Evolutionary conservation across 2,329 filamentous ascomycete species (phyloP), one percentile per base, ranked within the genome.

Genomic region (Pseudomassariella vexata): DNA sequence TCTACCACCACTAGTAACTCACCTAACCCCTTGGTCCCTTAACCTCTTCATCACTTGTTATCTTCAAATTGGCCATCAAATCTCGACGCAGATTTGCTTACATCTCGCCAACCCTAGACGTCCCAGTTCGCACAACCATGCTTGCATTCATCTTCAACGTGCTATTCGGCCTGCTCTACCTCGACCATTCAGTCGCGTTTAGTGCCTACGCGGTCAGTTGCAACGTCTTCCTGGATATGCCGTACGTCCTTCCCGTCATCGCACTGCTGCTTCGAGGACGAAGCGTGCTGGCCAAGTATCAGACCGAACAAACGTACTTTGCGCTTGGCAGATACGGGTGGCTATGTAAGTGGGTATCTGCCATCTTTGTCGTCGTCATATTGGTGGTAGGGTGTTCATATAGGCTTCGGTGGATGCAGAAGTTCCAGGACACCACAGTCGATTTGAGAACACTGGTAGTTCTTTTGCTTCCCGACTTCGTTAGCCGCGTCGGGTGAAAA

Each of bases 171-270:
- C 53, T 68, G 2, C 49, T 70, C 5, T 69, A 67, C 34, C 52
- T 67, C 0, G 65, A 63, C 1, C 65, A 62, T 1, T 56, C 55
- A 10, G 65, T 66, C 9, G 65, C 66, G 1, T 70, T 69, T 29
- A 62, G 59, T 31, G 64, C 65, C 6, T 65, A 67, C 36, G 55
- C 65, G 1, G 59, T 64, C 4, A 62, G 56, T 15, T 63, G 57
- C 40, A 67, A 64, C 10, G 58, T 68, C 9, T 59, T 68, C 26
- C 53, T 68, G 2, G 66, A 66, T 35, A 47, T 68, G 1, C 66
- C 64, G 1, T 68, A 66, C 19, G 62, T 55, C 6, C 49, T 65
- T 7, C 65, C 65, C 2, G 52, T 67, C 14, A 46, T 63, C 1
- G 52, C 48, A 6, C 45, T 63, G 3, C 48, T 63, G 5, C 25